These are phyloP conservation scores for Nothomitra cinnamomea DNA, from an alignment of 2,329 filamentous ascomycete species.

Conservation along the genomic window DNA sequence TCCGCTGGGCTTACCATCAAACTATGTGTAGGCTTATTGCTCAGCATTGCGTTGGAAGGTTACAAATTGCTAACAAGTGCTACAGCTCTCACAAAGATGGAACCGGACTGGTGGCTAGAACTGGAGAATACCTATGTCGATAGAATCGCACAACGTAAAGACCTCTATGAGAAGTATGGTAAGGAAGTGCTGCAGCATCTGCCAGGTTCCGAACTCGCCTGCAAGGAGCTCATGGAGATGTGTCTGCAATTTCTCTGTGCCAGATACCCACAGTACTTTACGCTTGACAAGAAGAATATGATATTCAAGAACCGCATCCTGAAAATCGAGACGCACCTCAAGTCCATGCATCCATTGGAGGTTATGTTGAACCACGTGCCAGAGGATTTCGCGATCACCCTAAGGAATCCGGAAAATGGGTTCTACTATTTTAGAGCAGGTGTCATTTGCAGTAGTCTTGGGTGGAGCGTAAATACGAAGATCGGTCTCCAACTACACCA, in stretches of 20 bases:
- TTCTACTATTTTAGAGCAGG: constrained; percentile 61
- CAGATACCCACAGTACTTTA: constrained; percentile 62
- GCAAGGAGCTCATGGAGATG: constrained; percentile 82
- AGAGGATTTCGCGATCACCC: constrained; percentile 66
- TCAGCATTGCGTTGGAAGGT: background rate
- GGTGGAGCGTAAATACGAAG: constrained; percentile 63
- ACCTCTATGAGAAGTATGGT: constrained; percentile 46
- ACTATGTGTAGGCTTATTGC: constrained; percentile 47
- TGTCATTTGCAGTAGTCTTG: constrained; percentile 60
- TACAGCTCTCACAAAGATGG: constrained; percentile 49
- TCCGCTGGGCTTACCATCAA: constrained; percentile 74
- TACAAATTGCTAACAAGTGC: constrained; percentile 17
- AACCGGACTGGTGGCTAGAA: constrained; percentile 80
- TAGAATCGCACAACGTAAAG: constrained; percentile 51
- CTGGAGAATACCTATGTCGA: constrained; percentile 55
- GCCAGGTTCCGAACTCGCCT: constrained; percentile 61
- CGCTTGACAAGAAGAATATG: constrained; percentile 34
- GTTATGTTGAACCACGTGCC: constrained; percentile 63
- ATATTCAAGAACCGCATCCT: constrained; percentile 55
- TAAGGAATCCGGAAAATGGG: constrained; percentile 54
- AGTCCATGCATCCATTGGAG: constrained; percentile 43
- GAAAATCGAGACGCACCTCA: constrained; percentile 41
- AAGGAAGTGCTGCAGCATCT: constrained; percentile 46
- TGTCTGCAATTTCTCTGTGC: constrained; percentile 60
- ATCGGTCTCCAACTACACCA: constrained; percentile 51